phyloP scores from a whole-genome alignment of 1,139 yeast genomes.

The Magnusiomyces fungicola region DNA sequence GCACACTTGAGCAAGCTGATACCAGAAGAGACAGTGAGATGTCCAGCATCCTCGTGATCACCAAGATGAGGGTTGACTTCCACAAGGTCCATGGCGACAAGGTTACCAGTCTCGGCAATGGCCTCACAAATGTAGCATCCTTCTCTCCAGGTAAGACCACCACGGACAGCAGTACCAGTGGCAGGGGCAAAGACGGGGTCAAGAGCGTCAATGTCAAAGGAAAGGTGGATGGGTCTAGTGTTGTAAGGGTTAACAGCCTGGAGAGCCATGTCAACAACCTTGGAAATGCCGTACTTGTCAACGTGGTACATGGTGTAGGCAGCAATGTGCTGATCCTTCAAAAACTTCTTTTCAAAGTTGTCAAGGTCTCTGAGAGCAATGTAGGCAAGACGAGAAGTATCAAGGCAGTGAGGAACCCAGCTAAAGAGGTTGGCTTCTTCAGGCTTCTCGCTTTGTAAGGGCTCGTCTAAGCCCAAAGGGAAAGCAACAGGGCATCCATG shows the following conservation, averaged over 20 bases:
- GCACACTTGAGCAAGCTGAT: conserved; percentile 92
- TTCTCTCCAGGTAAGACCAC: conserved; percentile 90
- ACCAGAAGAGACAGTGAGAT: conserved; percentile 85
- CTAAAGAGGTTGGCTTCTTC: conserved; percentile 38
- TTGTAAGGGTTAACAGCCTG: conserved; percentile 70
- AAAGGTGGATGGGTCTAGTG: conserved; percentile 71
- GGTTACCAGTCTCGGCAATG: conserved; percentile 77
- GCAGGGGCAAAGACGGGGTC: conserved; percentile 95
- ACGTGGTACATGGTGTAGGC: conserved; percentile 96
- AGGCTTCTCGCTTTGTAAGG: conserved; percentile 39
- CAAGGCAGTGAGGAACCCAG: conserved; percentile 75
- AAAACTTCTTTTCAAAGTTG: conserved; percentile 68
- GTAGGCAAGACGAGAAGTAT: conserved; percentile 71
- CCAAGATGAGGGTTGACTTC: conserved; percentile 92
- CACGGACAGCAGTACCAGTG: conserved; percentile 96
- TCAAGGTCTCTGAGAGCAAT: conserved; percentile 95
- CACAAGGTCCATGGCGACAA: conserved; percentile 83
- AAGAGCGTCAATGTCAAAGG: conserved; percentile 94
- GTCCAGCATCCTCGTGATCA: conserved; percentile 63
- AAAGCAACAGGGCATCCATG: conserved; percentile 97
- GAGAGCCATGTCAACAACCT: conserved; percentile 88
- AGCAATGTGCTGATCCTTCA: conserved; percentile 63
- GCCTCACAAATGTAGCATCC: conserved; percentile 91
- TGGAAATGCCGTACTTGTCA: conserved; percentile 87
- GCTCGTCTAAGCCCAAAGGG: conserved; percentile 53